Conservation (phyloP, 2,329 filamentous ascomycete species). For the Alternaria panax region DNA sequence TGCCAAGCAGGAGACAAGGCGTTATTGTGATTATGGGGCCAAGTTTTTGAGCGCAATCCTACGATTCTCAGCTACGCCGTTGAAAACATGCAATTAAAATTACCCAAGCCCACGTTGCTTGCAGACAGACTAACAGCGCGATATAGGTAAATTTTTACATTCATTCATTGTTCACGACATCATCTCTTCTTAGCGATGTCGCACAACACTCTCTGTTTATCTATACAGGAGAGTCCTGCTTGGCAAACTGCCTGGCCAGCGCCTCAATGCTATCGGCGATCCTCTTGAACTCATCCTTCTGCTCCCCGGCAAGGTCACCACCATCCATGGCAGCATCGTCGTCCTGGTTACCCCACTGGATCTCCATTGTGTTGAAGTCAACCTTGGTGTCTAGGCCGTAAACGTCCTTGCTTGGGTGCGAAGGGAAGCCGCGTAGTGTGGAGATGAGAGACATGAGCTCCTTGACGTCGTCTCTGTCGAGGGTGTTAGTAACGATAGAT, state of each 20-base stretch:
- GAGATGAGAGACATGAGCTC: slow-evolving; percentile 51
- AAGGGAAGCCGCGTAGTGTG: slow-evolving; percentile 52
- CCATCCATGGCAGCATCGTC: slow-evolving; percentile 46
- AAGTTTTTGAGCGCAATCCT: not conserved
- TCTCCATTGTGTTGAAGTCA: slow-evolving; percentile 53
- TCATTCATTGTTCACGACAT: not conserved
- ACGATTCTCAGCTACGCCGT: not conserved
- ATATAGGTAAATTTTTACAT: not conserved
- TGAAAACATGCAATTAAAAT: no score
- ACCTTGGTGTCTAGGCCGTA: slow-evolving; percentile 51
- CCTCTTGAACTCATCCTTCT: slow-evolving; percentile 54
- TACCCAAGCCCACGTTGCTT: not conserved
- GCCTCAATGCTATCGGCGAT: slow-evolving; percentile 54
- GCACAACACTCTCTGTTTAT: not conserved
- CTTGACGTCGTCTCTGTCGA: slow-evolving; percentile 50
- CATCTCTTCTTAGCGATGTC: not conserved
- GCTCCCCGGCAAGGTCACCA: slow-evolving; percentile 48
- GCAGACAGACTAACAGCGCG: not conserved
- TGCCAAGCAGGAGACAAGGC: not conserved
- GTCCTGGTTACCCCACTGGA: slow-evolving; percentile 53
- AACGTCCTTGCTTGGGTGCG: slow-evolving; percentile 49
- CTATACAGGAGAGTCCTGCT: slow-evolving; percentile 49
- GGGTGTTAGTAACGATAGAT: not conserved
- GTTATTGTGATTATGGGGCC: not conserved
- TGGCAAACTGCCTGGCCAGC: slow-evolving; percentile 51